Percentiles rank a stretch among this genome's conserved stretches.
phyloP scores from a whole-genome alignment of 352 stramenopile species.

The Pythium monospermum region DNA sequence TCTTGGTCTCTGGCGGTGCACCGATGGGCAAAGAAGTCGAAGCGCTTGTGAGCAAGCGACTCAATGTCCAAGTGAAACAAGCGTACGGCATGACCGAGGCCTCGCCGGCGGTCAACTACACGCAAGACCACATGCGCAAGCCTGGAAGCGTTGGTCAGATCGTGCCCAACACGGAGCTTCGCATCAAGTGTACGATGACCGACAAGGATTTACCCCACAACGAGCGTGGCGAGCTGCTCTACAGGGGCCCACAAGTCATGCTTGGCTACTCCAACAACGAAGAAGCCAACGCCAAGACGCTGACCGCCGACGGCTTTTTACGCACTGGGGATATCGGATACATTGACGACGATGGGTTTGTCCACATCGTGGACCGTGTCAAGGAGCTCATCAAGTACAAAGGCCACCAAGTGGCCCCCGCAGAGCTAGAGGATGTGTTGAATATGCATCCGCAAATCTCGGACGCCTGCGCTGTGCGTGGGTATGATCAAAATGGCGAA shows the following conservation, averaged over 20 bases:
- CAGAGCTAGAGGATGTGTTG: constrained; percentile 91
- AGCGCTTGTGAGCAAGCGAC: constrained; percentile 39
- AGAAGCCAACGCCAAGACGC: constrained; percentile 76
- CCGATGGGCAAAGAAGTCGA: constrained; percentile 69
- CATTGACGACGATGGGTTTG: constrained; percentile 90
- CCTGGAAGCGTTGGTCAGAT: constrained; percentile 25
- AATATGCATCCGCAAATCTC: constrained; percentile 58
- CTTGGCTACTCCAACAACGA: constrained; percentile 84
- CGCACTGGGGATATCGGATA: constrained; percentile 88
- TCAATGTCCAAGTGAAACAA: constrained; percentile 38
- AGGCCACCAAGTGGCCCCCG: constrained; percentile 89
- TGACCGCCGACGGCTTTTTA: constrained; percentile 82
- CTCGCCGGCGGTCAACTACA: constrained; percentile 25
- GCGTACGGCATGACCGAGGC: constrained; percentile 41
- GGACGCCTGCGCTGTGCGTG: constrained; percentile 46
- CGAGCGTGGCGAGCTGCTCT: constrained; percentile 59
- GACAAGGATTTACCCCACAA: constrained; percentile 28
- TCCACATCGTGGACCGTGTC: constrained; percentile 89
- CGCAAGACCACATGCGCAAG: constrained; percentile 16
- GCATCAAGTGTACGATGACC: constrained; percentile 33
- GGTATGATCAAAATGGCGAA: constrained; percentile 47
- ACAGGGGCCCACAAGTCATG: constrained; percentile 38
- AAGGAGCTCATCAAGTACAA: constrained; percentile 97
- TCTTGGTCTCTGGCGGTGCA: constrained; percentile 66
- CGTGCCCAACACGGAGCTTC: constrained; percentile 35